phyloP scores from a whole-genome alignment of 1,284 basidiomycete genomes.

The Paramarasmius palmivorus region DNA sequence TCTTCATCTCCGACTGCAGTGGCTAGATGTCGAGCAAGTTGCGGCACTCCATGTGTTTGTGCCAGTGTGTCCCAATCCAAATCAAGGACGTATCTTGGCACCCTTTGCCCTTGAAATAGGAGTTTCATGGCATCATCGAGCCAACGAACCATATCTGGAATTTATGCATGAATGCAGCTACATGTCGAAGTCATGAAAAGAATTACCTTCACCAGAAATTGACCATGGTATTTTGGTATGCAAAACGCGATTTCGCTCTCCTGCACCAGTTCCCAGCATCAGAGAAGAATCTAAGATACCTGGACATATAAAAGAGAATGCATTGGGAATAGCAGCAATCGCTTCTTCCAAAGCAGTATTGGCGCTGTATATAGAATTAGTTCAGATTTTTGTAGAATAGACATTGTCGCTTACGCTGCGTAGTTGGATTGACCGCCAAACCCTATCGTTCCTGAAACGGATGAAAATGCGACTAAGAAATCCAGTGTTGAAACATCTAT shows the following conservation, averaged over 20 bases:
- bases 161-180: too few relatives aligned
- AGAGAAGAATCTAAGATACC: slow-evolving; percentile 29
- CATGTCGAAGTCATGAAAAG: too few relatives aligned
- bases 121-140: slow-evolving; percentile 23
- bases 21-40: background rate
- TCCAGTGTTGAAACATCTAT: slow-evolving; percentile 28
- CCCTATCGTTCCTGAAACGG: slow-evolving; percentile 35
- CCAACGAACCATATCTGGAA: slow-evolving; percentile 34
- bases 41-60: background rate
- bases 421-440: slow-evolving; percentile 43
- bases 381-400: background rate
- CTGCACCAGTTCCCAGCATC: background rate
- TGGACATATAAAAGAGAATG: slow-evolving; percentile 35
- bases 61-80: slow-evolving; percentile 16
- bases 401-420: slow-evolving; percentile 28
- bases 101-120: slow-evolving; percentile 16
- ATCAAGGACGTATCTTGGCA: slow-evolving; percentile 21
- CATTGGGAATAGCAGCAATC: slow-evolving; percentile 30
- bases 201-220: too few relatives aligned
- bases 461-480: slow-evolving; percentile 38
- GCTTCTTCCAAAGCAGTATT: slow-evolving; percentile 34
- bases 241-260: too few relatives aligned
- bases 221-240: too few relatives aligned
- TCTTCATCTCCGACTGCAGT: background rate
- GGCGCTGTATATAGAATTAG: slow-evolving; percentile 26